Evolutionary conservation across 108 stramenopile species (phyloP), one percentile per base, ranked within the genome.

Genomic region (Stephanodiscus triporus): DNA sequence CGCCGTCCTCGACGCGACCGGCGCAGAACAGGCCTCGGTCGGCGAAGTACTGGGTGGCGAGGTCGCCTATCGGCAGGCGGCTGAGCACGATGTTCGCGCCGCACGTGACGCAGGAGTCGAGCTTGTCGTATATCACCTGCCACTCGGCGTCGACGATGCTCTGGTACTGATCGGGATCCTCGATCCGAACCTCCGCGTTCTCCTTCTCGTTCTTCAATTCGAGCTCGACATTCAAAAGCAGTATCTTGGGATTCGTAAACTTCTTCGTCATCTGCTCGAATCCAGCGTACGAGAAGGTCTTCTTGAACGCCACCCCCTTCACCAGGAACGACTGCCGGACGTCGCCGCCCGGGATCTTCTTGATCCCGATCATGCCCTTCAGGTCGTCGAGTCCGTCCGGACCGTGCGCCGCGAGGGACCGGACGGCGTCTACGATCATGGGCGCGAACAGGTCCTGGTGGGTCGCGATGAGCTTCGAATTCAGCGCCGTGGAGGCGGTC

Each of bases 261-360:
- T 83, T 71, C 85, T 99, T 99, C 43, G 97, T 97, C 97, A 98
- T 98, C 89, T 99, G 99, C 85, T 99, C 99, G 81, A 98, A 99
- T 16, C 99, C 99, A 9, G 99, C 99, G 68, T 99, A 99, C 34
- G 90, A 88, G 83, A 99, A 99, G 10, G 99, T 99, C 84, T 98
- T 98, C 80, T 96, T 93, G 91, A 99, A 99, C 11, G 99, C 99
- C n/a, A 99, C 99, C 0, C 91, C 91, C 68, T 85, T 75, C 16
- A 99, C 97, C 53, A 98, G 84, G 87, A 97, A 96, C 61, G 97
- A 97, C 73, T 96, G 93, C 55, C 95, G 87, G 27, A 93, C 95
- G 65, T 93, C 95, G 0, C 98, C 99, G 40, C 99, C 99, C 11
- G 97, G 92, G 58, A 98, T 97, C 73, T 95, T 97, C 83, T 99